Evolutionary conservation across 2,329 filamentous ascomycete genomes (phyloP).

Genomic region (Cladophialophora yegresii): DNA sequence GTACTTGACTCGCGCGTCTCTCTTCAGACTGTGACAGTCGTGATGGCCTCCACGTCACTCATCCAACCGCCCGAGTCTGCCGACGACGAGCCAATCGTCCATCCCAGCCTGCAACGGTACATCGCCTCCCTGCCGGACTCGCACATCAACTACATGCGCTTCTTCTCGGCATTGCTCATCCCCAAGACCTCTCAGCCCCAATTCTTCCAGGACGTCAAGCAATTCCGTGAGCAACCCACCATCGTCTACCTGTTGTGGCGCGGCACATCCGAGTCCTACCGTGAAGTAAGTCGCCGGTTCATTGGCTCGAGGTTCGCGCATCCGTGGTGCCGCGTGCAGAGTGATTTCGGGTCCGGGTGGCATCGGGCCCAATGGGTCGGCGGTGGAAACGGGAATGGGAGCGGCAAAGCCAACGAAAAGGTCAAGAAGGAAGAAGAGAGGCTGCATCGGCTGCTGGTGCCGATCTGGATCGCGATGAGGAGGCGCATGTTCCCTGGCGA

Average conservation of each 20-base stretch:
- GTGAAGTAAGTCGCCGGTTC: slow-evolving; percentile 26
- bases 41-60: slow-evolving; percentile 7
- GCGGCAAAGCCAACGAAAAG: slow-evolving; percentile 20
- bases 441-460: slow-evolving; percentile 36
- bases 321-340: slow-evolving; percentile 33
- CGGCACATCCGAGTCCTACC: slow-evolving; percentile 27
- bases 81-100: slow-evolving; percentile 24
- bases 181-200: slow-evolving; percentile 26
- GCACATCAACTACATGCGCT: slow-evolving; percentile 31
- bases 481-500: slow-evolving; percentile 34
- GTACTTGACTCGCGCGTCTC: background rate
- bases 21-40: background rate
- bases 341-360: slow-evolving; percentile 24
- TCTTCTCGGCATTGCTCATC: slow-evolving; percentile 35
- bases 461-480: slow-evolving; percentile 36
- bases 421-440: slow-evolving; percentile 33
- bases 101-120: slow-evolving; percentile 27
- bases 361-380: slow-evolving; percentile 23
- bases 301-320: slow-evolving; percentile 34
- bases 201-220: slow-evolving; percentile 34
- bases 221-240: slow-evolving; percentile 32
- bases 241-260: slow-evolving; percentile 25
- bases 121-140: slow-evolving; percentile 31
- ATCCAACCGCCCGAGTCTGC: slow-evolving; percentile 9
- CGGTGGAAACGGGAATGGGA: no score